Evolutionary conservation across 2,329 filamentous ascomycete genomes (phyloP).

Genomic region (Nemania diffusa): DNA sequence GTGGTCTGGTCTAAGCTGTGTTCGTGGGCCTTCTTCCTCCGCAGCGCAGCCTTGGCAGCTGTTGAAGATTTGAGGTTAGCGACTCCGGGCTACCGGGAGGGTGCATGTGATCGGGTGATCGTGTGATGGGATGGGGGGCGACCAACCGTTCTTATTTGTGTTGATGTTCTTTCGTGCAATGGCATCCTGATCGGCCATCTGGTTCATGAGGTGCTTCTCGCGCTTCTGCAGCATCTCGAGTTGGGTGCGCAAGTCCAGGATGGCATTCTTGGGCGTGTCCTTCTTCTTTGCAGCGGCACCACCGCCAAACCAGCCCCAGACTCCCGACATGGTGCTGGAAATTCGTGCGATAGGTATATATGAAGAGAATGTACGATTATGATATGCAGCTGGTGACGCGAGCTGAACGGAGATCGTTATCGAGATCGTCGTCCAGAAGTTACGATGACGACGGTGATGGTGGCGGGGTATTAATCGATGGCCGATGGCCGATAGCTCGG

Average conservation of each 20-base stretch:
- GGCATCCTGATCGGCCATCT: conserved; percentile 92
- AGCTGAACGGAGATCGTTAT: conserved; percentile 1
- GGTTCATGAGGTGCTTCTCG: conserved; percentile 87
- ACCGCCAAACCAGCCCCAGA: conserved; percentile 94
- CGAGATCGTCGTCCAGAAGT: neutral
- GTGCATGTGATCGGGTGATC: conserved; percentile 9
- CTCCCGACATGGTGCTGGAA: conserved; percentile 66
- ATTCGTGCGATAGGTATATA: conserved; percentile 9
- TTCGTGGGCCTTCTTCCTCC: conserved; percentile 94
- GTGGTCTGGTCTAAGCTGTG: conserved; percentile 90
- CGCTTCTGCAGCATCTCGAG: conserved; percentile 98
- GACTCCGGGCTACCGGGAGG: conserved; percentile 33
- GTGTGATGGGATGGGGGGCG: conserved; percentile 11
- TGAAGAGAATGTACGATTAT: neutral
- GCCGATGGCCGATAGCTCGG: conserved; percentile 28
- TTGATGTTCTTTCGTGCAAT: conserved; percentile 89
- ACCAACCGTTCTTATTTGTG: conserved; percentile 89
- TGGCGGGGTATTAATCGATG: conserved; percentile 42
- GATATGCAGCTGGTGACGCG: conserved; percentile 15
- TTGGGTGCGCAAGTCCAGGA: conserved; percentile 85
- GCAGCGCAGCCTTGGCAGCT: conserved; percentile 91
- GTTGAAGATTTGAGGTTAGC: conserved; percentile 39
- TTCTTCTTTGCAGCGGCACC: conserved; percentile 84
- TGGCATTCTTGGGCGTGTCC: conserved; percentile 96
- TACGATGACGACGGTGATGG: conserved; percentile 25